Evolutionary conservation across 2,329 filamentous ascomycete species (phyloP), one percentile per base, ranked within the genome.

Genomic region (Cladobotryum mycophilum): DNA sequence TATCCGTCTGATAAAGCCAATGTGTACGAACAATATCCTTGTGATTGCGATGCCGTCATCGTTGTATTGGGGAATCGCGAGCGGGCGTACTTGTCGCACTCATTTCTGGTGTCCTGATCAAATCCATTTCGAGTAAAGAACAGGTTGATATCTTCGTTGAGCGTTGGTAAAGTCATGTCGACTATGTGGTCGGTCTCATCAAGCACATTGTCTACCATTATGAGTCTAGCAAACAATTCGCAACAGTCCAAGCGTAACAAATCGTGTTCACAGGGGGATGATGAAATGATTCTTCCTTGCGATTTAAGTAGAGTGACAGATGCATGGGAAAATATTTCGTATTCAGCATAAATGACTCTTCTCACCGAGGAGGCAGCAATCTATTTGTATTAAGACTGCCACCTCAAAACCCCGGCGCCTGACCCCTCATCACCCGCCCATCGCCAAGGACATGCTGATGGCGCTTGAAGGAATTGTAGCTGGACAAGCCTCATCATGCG

Each of bases 21-120:
- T 0, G 76, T 79, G 56, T 78, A 72, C 2, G 76, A 79, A 55
- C 76, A 80, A 54, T 75, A 77, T 15, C 76, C 76, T 55, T 79
- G 76, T 5, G 65, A 65, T 6, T 65, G 56, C 7, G 65, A 64
- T 3, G 70, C 64, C 3, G 56, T 54, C 22, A 72, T 59, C 3
- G 57, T 47, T n/a, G 52, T 46, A 5, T 53, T 54, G 0, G 68
- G 64, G 45, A 70, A 74, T 0, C 55, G 57, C 14, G 59, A 47
- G 37, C 50, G 53, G 13, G 67, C 63, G 44, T 72, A 69, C 3
- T 56, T 54, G 47, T 72, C 52, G 30, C 61, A 62, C 18, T 37
- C 37, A 17, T 41, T 40, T 51, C 36, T 49, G 37, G 52, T 55
- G 2, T 20, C 17, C 20, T 14, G 13, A 20, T 58, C 49, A 22